These are phyloP conservation scores for Chloroidium sp. DNA, from an alignment of 163 green algal genomes.

Conservation along the genomic window DNA sequence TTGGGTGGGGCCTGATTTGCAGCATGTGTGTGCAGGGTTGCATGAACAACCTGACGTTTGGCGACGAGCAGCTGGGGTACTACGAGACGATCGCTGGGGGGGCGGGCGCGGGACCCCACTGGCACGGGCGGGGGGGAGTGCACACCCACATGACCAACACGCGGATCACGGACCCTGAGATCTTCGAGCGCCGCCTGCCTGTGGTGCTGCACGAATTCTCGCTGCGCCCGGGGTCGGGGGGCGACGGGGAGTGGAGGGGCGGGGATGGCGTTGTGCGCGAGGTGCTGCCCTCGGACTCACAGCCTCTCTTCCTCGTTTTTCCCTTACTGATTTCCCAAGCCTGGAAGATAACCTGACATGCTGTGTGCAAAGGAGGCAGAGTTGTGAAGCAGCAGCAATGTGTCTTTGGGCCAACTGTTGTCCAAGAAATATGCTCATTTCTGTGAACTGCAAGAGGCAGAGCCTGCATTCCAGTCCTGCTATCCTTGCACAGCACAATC, in stretches of 20 bases:
- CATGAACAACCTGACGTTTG: conserved; percentile 99
- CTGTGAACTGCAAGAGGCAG: neutral
- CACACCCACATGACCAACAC: conserved; percentile 99
- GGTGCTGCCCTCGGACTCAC: conserved; percentile 20
- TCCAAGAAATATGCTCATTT: too few species aligned
- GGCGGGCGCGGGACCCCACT: conserved; percentile 80
- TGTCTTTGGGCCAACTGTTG: too few species aligned
- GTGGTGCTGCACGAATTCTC: conserved; percentile 83
- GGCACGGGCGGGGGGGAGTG: conserved; percentile 81
- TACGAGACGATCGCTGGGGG: conserved; percentile 97
- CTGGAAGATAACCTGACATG: too few species aligned
- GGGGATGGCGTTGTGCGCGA: conserved; percentile 88
- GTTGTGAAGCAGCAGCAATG: too few species aligned
- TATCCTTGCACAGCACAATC: too few species aligned
- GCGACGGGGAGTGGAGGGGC: conserved; percentile 62
- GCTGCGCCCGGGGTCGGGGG: conserved; percentile 72
- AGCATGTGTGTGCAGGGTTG: conserved; percentile 55
- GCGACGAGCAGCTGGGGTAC: conserved; percentile 86
- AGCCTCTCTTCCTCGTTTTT: too few species aligned
- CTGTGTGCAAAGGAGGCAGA: too few species aligned
- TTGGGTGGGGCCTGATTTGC: neutral
- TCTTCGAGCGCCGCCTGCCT: conserved; percentile 87
- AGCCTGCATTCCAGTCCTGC: neutral
- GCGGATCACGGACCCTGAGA: conserved; percentile 95
- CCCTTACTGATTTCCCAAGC: too few species aligned